Conservation (phyloP, 179 eudicot species). For the Camellia oleifera region DNA sequence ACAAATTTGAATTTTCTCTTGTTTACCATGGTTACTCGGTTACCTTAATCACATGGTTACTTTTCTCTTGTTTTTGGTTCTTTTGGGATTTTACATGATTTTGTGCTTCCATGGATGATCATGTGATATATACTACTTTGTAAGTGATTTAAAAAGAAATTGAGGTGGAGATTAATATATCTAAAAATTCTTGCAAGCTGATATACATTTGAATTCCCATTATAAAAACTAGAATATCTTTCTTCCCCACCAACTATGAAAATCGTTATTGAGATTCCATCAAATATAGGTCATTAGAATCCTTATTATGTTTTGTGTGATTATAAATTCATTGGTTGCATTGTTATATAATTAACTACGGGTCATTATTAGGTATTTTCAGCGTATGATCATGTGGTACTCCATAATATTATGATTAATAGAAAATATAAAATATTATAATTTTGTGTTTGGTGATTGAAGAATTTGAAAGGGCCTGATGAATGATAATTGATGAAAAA, state of each 20-base stretch:
- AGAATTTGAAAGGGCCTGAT: no score
- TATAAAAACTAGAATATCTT: not conserved
- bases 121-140: slow-evolving; percentile 11
- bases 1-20: slow-evolving; percentile 5
- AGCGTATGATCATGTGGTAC: no score
- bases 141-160: slow-evolving; percentile 2
- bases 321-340: no score
- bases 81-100: slow-evolving; percentile 30
- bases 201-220: not conserved
- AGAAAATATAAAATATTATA: no score
- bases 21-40: no score
- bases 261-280: not conserved
- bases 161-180: not conserved
- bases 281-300: not conserved
- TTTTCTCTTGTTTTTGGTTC: slow-evolving; percentile 10
- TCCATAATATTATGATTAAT: no score
- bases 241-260: not conserved
- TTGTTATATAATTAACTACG: no score
- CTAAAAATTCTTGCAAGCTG: no score
- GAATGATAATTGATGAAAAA: no score
- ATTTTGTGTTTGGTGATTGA: no score
- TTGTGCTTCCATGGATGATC: slow-evolving; percentile 26
- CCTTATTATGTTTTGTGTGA: not conserved
- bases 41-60: not conserved
- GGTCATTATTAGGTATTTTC: no score